Base-by-base conservation (phyloP, 805 yeast species). In the Teunomyces tritomae region DNA sequence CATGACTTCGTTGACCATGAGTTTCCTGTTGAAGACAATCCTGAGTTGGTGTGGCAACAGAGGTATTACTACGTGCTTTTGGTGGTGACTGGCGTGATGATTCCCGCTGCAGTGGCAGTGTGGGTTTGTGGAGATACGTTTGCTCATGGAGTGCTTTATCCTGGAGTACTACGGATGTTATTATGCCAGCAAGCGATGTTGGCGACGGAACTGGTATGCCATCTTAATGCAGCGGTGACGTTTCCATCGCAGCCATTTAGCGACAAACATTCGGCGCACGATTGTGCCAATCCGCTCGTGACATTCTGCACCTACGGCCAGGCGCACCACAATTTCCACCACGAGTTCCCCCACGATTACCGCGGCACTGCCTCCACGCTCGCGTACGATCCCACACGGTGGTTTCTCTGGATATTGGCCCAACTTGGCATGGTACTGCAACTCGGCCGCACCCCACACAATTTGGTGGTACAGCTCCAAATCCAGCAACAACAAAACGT, bases 311-410 rank as follows among this genome's bases (percentile, higher is more conserved):
- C 96, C 0, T 83, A 86, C 61, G 98, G 98, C 9, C 97, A 91
- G 68, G 92, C 96, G 4, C 83, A 83, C 67, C 95, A 89, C 66
- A 91, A 90, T 69, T 92, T 87, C 71, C 98, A 91, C 70, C 97
- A 92, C 70, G 96, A 89, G 69, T 91, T 91, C 67, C 96, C 97
- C 5, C 83, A 86, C 53, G 97, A 91, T 67, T 90, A 85, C 69
- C 77, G 97, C 51, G 83, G 83, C 55, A 88, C 90, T 5, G 70
- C 80, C 47, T 79, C 82, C 52, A 76, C 84, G 79, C 83, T 82
- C 66, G 84, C 85, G 41, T 85, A 82, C 65, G 98, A 91, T 65
- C 97, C 97, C 8, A 85, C 95, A 35, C 90, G 88, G 71, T 82
- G 89, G 84, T 72, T 81, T 44, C 75, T 91, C 46, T 76, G 76